Conservation (phyloP, 345 rosid species). For the Stellera chamaejasme region DNA sequence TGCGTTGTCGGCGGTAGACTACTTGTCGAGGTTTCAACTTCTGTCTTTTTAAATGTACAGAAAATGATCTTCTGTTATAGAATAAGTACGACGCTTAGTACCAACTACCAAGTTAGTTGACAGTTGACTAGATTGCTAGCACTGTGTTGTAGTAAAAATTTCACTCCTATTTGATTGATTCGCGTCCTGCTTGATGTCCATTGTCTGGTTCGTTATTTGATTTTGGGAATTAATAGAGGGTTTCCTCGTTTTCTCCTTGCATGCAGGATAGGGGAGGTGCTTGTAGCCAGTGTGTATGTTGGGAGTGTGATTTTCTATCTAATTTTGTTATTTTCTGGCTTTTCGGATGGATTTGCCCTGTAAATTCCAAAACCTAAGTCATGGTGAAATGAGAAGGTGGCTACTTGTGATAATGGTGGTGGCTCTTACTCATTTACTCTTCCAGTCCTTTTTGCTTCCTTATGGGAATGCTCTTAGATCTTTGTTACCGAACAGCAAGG, state of each 20-base stretch:
- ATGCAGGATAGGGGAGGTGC: background rate
- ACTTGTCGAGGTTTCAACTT: too few relatives aligned
- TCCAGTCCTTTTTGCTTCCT: constrained; percentile 63
- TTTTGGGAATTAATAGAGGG: background rate
- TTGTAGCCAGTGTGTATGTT: background rate
- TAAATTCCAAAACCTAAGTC: constrained; percentile 26
- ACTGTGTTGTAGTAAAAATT: too few relatives aligned
- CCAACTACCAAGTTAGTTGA: too few relatives aligned
- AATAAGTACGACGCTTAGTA: too few relatives aligned
- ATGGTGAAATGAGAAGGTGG: constrained; percentile 46
- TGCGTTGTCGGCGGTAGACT: too few relatives aligned
- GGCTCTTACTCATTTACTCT: constrained; percentile 46
- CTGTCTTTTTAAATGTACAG: too few relatives aligned
- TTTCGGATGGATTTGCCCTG: constrained; percentile 34
- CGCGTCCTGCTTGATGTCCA: too few relatives aligned
- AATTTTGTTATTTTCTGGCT: constrained; percentile 12
- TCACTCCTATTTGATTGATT: too few relatives aligned
- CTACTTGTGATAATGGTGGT: constrained; percentile 36
- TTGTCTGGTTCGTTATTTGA: background rate
- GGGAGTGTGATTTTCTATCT: background rate
- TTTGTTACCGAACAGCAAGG: constrained; percentile 27
- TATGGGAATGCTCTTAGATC: constrained; percentile 58
- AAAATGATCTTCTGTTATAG: too few relatives aligned
- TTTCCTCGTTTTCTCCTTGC: background rate
- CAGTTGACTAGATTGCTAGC: too few relatives aligned